Evolutionary conservation across 805 yeast species (phyloP).

Genomic region (Kluyveromyces dobzhanskii): DNA sequence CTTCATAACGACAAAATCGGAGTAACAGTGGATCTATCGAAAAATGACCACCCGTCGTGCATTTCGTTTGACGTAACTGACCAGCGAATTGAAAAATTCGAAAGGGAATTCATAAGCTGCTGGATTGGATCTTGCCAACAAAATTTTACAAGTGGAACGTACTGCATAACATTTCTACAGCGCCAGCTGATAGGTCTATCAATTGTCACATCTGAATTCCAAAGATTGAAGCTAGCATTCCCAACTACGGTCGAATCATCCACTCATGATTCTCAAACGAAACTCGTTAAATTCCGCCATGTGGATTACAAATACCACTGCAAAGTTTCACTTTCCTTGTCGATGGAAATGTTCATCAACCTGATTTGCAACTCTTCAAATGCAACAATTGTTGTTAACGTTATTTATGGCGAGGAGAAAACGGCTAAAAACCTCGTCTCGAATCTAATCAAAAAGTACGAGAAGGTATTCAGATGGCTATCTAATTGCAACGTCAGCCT

Average conservation of each 20-base stretch:
- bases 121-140: background rate
- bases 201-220: slow-evolving; percentile 3
- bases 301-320: slow-evolving; percentile 5
- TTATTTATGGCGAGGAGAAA: slow-evolving; percentile 5
- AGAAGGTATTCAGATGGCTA: slow-evolving; percentile 16
- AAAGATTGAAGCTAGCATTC: slow-evolving; percentile 11
- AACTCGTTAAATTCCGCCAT: slow-evolving; percentile 14
- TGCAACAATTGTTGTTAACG: slow-evolving; percentile 4
- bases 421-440: slow-evolving; percentile 6
- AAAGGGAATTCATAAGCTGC: background rate
- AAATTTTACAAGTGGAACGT: background rate
- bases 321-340: slow-evolving; percentile 9
- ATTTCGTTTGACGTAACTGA: background rate
- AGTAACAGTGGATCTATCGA: background rate
- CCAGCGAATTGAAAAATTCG: background rate
- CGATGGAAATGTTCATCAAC: slow-evolving; percentile 11
- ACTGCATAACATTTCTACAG: slow-evolving; percentile 1
- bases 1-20: background rate
- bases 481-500: background rate
- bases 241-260: slow-evolving; percentile 7
- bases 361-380: background rate
- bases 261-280: background rate
- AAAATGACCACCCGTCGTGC: background rate
- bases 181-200: background rate
- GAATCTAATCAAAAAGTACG: slow-evolving; percentile 8